Evolutionary conservation across 2,329 filamentous ascomycete species (phyloP).

Genomic region (Leptographium flavum): DNA sequence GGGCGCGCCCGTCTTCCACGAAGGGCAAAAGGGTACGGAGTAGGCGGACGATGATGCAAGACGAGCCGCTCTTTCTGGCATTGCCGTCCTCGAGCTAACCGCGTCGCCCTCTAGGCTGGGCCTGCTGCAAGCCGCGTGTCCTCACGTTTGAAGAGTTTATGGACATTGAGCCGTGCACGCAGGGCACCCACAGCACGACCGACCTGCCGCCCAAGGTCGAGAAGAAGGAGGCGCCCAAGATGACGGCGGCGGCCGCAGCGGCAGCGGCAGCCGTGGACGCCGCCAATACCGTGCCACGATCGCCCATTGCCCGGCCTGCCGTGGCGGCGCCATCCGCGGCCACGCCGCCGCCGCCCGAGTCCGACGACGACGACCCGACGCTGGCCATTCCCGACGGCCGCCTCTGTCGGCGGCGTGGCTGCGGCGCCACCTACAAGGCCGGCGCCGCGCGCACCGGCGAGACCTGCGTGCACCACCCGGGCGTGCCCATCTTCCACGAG

Average conservation of each 20-base stretch:
- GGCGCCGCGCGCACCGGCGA: slow-evolving; percentile 51
- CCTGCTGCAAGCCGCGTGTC: slow-evolving; percentile 95
- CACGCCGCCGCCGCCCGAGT: slow-evolving; percentile 54
- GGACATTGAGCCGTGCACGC: slow-evolving; percentile 78
- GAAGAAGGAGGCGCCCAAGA: slow-evolving; percentile 42
- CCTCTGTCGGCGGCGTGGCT: slow-evolving; percentile 65
- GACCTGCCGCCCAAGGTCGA: slow-evolving; percentile 52
- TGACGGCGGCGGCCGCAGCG: slow-evolving; percentile 30
- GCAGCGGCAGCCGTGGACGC: not conserved
- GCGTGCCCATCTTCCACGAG: slow-evolving; percentile 88
- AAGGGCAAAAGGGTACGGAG: slow-evolving; percentile 93
- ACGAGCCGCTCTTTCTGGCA: no score
- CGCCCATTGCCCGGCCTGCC: slow-evolving; percentile 21
- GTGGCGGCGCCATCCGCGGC: slow-evolving; percentile 28
- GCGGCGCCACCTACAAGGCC: slow-evolving; percentile 51
- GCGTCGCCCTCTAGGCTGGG: no score
- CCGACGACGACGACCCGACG: slow-evolving; percentile 73
- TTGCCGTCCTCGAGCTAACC: no score
- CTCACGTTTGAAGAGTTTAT: slow-evolving; percentile 98
- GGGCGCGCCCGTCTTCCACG: slow-evolving; percentile 87
- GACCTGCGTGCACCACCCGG: slow-evolving; percentile 78
- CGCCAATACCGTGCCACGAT: slow-evolving; percentile 21
- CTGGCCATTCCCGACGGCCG: slow-evolving; percentile 59
- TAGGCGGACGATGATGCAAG: no score
- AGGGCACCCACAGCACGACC: slow-evolving; percentile 80